Evolutionary conservation across 352 stramenopile species (phyloP), one percentile per base, ranked within the genome.

Genomic region (Pythium pyrilobum): DNA sequence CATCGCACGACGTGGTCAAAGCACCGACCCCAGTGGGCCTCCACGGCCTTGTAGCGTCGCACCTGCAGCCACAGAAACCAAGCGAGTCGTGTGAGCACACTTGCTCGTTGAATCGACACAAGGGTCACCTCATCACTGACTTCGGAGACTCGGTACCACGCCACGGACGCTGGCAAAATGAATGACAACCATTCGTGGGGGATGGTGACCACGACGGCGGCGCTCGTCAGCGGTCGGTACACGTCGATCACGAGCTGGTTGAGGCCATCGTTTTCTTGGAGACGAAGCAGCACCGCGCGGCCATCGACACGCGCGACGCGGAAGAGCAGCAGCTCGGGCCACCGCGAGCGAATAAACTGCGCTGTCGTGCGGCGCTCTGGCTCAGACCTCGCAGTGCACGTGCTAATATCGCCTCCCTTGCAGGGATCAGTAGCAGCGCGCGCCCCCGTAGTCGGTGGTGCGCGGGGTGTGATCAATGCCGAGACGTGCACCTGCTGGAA

Each of bases 1-100:
- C 62, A 72, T 0, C 12, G 29, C 2, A 67, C 15, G 1, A 75
- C 40, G 5, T 43, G 42, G 4, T 41, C 37, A 4, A 72, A 41
- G 33, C 64, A 76, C 5, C 34, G 36, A 18, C 43, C 38, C 64
- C 61, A 69, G 25, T 67, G 59, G 6, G 20, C 51, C 20, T 69
- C 56, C 2, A 72, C 63, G 6, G 50, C 34, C 40, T 52, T 57
- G 32, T 50, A 72, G n/a, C 63, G 51, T 23, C 59, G 58, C 4
- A 74, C 34, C 58, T 70, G 41, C 12, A 33, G 12, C 28, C 2
- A 47, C 0, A 37, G 6, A 5, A 41, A 36, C 24, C 1, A 25
- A 24, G n/a, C 25, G 37, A 43, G 20, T 10, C 10, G 4, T 24
- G 37, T 24, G 37, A n/a, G n/a, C n/a, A n/a, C n/a, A n/a, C n/a